Evolutionary conservation across 2,329 filamentous ascomycete genomes (phyloP).

Genomic region (Pyrenophora teres): DNA sequence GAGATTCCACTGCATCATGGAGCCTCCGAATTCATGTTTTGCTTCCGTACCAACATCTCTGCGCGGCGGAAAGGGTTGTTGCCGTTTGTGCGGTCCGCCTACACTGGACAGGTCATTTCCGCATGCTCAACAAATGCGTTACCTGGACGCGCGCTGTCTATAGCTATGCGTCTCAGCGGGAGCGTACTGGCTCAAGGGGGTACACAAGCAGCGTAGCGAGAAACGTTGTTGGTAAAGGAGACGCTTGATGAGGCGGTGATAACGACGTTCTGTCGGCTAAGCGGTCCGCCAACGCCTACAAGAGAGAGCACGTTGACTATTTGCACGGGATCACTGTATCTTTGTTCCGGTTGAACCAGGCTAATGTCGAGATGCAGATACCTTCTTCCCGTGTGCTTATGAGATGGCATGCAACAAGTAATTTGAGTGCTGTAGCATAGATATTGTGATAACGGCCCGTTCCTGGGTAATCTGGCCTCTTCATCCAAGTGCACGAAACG

Average conservation of each 20-base stretch:
- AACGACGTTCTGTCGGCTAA: slow-evolving; percentile 25
- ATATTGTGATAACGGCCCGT: not conserved
- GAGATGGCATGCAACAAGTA: not conserved
- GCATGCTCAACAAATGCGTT: slow-evolving; percentile 16
- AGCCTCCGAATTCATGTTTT: slow-evolving; percentile 23
- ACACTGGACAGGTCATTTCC: slow-evolving; percentile 18
- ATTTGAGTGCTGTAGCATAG: slow-evolving; percentile 8
- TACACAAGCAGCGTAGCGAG: slow-evolving; percentile 36
- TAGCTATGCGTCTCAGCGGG: slow-evolving; percentile 14
- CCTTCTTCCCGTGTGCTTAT: not conserved
- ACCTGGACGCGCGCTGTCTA: slow-evolving; percentile 11
- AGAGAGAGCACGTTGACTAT: slow-evolving; percentile 8
- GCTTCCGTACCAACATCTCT: slow-evolving; percentile 2
- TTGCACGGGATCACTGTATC: slow-evolving; percentile 13
- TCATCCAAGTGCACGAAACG: not conserved
- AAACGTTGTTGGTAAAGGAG: slow-evolving; percentile 26
- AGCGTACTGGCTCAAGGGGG: slow-evolving; percentile 11
- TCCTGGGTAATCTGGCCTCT: not conserved
- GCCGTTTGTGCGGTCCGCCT: slow-evolving; percentile 26
- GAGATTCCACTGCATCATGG: not conserved
- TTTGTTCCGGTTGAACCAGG: slow-evolving; percentile 20
- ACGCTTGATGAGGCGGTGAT: slow-evolving; percentile 24
- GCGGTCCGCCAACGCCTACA: slow-evolving; percentile 33
- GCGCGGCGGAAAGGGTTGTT: slow-evolving; percentile 1
- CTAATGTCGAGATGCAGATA: slow-evolving; percentile 8